A percentile compares a stretch with the other conserved stretches of the same genome.
Evolutionary conservation across 225 moss, liverwort and hornwort species (phyloP).

Genomic region (Bryum argenteum): DNA sequence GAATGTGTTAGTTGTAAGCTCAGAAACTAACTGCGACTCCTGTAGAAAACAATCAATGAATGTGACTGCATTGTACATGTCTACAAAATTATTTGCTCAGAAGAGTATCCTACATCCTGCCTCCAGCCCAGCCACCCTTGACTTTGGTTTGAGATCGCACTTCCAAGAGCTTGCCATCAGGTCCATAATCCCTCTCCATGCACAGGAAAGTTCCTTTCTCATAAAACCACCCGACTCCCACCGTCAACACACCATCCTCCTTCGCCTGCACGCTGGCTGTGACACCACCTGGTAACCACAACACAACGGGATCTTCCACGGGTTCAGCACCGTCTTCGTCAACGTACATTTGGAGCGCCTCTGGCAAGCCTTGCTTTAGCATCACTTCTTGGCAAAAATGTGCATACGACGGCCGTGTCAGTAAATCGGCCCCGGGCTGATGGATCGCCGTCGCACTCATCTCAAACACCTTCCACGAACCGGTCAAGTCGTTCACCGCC

Average conservation of each 20-base stretch:
- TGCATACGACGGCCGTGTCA: conserved; percentile 49
- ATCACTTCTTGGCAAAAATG: conserved; percentile 71
- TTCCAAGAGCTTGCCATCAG: conserved; percentile 72
- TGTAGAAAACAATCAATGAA: conserved; percentile 34
- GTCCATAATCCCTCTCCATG: conserved; percentile 80
- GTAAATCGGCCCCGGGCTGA: conserved; percentile 29
- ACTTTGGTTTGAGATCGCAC: conserved; percentile 82
- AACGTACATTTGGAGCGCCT: conserved; percentile 44
- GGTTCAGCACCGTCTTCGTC: conserved; percentile 39
- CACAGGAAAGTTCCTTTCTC: conserved; percentile 66
- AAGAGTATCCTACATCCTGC: conserved; percentile 46
- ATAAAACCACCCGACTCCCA: conserved; percentile 83
- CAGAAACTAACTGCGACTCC: conserved; percentile 18
- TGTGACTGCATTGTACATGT: conserved; percentile 21
- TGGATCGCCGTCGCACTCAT: conserved; percentile 67
- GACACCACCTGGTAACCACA: conserved; percentile 82
- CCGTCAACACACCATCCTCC: conserved; percentile 61
- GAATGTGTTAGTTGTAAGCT: neutral
- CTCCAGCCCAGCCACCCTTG: conserved; percentile 63
- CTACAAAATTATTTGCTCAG: conserved; percentile 32
- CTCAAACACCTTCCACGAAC: conserved; percentile 90
- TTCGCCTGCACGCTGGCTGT: conserved; percentile 61
- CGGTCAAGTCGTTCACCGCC: conserved; percentile 59
- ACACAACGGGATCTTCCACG: conserved; percentile 55
- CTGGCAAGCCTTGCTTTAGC: conserved; percentile 64